Conservation (phyloP, 2,329 filamentous ascomycete species). For the Curvularia sp. region DNA sequence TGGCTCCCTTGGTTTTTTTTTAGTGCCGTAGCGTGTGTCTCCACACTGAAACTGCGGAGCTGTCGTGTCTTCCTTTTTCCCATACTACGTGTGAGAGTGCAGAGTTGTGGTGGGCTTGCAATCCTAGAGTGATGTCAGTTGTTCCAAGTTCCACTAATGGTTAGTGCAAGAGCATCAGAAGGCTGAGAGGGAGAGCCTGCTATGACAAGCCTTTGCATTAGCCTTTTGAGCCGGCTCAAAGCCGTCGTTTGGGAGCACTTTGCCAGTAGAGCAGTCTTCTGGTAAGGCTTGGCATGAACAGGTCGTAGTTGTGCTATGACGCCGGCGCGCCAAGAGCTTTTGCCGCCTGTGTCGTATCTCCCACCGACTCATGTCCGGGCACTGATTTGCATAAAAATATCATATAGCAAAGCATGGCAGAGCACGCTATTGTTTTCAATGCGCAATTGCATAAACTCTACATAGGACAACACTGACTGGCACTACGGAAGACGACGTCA, state of each 20-base stretch:
- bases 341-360: neutral
- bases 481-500: neutral
- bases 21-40: neutral
- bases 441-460: neutral
- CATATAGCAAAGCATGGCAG: no score
- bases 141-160: neutral
- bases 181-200: neutral
- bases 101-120: no score
- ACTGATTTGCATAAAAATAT: neutral
- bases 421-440: no score
- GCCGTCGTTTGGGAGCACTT: neutral
- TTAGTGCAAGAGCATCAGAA: neutral
- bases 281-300: neutral
- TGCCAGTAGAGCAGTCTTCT: neutral
- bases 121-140: neutral
- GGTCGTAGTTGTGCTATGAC: conserved; percentile 2
- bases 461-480: neutral
- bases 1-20: neutral
- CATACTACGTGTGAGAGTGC: no score
- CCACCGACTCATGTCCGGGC: neutral
- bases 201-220: neutral
- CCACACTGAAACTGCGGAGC: neutral
- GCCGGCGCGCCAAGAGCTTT: neutral
- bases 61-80: neutral
- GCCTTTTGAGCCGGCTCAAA: neutral